Evolutionary conservation across 73 alveolate species (phyloP).

Genomic region (Stentor coeruleus): DNA sequence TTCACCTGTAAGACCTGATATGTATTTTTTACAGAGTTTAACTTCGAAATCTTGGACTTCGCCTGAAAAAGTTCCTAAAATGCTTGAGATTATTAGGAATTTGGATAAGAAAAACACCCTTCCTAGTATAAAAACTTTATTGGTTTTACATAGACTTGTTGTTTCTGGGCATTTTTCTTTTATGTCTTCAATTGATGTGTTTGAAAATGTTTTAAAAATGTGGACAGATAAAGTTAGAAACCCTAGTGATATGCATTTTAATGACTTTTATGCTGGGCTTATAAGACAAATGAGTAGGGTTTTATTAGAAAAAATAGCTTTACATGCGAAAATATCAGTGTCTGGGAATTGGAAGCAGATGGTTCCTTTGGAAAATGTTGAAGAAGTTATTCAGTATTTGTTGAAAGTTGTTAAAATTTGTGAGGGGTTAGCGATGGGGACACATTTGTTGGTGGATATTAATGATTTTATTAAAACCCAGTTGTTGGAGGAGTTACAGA

Average conservation of each 20-base stretch:
- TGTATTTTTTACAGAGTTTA: not conserved
- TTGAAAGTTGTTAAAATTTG: not conserved
- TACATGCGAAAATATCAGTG: not conserved
- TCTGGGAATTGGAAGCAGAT: slow-evolving; percentile 10
- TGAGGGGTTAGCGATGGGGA: slow-evolving; percentile 3
- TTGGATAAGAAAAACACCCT: not conserved
- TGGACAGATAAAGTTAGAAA: not conserved
- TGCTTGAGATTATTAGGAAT: not conserved
- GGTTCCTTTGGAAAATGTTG: not conserved
- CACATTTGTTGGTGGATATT: not conserved
- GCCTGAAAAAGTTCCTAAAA: not conserved
- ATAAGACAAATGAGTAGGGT: not conserved
- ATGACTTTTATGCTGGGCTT: not conserved
- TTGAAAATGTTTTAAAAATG: not conserved
- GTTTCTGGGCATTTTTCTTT: not conserved
- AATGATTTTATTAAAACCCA: not conserved
- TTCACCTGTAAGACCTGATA: not conserved
- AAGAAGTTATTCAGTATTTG: not conserved
- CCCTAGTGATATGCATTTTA: not conserved
- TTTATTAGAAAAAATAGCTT: not conserved
- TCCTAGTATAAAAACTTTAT: not conserved
- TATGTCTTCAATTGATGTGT: not conserved
- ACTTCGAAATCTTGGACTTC: not conserved
- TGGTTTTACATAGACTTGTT: not conserved
- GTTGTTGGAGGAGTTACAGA: slow-evolving; percentile 15